phyloP scores from a whole-genome alignment of 805 yeast genomes.

The Zygoascus biomembranicola region DNA sequence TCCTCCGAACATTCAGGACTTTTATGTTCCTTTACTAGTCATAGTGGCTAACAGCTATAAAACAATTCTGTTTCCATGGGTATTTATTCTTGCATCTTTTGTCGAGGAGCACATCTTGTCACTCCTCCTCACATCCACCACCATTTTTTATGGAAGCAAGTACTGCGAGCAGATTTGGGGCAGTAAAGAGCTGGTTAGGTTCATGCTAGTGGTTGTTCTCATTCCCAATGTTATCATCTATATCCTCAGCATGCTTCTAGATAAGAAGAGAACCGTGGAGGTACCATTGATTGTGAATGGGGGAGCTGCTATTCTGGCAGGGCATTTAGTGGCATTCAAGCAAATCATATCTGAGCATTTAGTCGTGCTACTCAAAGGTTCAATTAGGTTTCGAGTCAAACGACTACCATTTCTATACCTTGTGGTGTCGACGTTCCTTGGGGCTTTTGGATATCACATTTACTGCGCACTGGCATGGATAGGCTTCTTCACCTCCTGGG shows the following conservation, averaged over 20 bases:
- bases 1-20: conserved; percentile 37
- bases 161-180: conserved; percentile 66
- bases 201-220: conserved; percentile 33
- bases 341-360: conserved; percentile 59
- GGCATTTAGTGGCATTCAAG: conserved; percentile 55
- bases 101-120: conserved; percentile 39
- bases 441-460: conserved; percentile 19
- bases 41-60: conserved; percentile 35
- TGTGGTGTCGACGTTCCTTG: conserved; percentile 21
- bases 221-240: conserved; percentile 33
- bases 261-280: conserved; percentile 22
- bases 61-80: conserved; percentile 39
- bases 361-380: conserved; percentile 39
- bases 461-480: conserved; percentile 23
- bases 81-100: conserved; percentile 38
- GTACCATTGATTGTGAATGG: conserved; percentile 25
- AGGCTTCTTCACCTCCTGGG: conserved; percentile 62
- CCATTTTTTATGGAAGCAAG: conserved; percentile 46
- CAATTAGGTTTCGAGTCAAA: conserved; percentile 35
- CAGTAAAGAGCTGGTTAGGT: conserved; percentile 41
- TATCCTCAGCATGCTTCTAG: conserved; percentile 9
- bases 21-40: conserved; percentile 43
- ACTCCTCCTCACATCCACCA: conserved; percentile 30
- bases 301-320: conserved; percentile 46
- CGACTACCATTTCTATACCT: conserved; percentile 36